Conservation (phyloP, 2,329 filamentous ascomycete genomes). For the Fusarium palustre region DNA sequence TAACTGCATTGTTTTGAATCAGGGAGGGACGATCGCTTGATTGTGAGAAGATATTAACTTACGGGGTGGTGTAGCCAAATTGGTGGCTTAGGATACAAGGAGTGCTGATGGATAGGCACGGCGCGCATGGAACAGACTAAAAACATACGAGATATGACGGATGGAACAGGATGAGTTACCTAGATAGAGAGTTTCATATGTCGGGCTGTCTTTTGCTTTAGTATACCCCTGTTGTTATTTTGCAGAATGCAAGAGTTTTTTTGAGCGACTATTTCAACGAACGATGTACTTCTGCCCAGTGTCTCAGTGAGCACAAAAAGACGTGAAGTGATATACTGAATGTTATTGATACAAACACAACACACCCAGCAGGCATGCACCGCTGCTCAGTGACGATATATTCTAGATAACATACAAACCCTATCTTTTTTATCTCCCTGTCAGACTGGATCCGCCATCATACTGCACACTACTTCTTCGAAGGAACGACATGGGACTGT, state of each 20-base stretch:
- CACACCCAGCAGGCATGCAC: not conserved
- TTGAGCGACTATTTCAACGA: not conserved
- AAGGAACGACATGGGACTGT: slow-evolving; percentile 61
- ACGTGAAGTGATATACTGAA: no score
- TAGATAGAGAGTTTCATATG: slow-evolving; percentile 37
- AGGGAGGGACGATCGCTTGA: slow-evolving; percentile 47
- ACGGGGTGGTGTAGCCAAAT: not conserved
- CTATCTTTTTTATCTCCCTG: slow-evolving; percentile 23
- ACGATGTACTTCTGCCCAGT: not conserved
- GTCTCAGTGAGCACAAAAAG: not conserved
- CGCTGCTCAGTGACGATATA: slow-evolving; percentile 7
- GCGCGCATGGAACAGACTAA: slow-evolving; percentile 14
- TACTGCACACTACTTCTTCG: slow-evolving; percentile 63
- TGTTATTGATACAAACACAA: not conserved
- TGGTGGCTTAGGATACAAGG: not conserved
- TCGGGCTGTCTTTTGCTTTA: slow-evolving; percentile 45
- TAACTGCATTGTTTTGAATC: slow-evolving; percentile 75
- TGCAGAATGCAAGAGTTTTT: slow-evolving; percentile 21
- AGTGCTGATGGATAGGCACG: slow-evolving; percentile 17
- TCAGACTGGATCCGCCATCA: slow-evolving; percentile 47
- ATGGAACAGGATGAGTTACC: slow-evolving; percentile 22
- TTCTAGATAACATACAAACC: not conserved
- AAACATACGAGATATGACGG: slow-evolving; percentile 26
- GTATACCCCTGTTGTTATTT: slow-evolving; percentile 46
- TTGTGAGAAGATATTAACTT: not conserved